Conservation (phyloP, 352 stramenopile species). For the Phytophthora foliorum region DNA sequence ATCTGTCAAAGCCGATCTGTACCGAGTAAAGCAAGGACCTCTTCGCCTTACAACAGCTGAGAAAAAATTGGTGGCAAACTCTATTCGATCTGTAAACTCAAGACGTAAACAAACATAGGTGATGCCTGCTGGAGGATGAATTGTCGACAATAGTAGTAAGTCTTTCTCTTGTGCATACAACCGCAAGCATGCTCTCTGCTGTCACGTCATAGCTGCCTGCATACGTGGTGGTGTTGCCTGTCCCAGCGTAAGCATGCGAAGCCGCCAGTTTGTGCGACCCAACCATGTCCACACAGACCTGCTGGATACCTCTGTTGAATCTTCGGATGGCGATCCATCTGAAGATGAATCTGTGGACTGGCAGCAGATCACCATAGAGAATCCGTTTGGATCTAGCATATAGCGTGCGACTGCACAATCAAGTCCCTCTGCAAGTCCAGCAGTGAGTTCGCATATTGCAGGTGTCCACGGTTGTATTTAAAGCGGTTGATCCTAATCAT, state of each 20-base stretch:
- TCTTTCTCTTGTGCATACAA: too few species aligned
- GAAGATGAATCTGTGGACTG: too few species aligned
- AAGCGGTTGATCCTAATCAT: too few species aligned
- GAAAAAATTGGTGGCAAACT: neutral
- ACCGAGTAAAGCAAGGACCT: neutral
- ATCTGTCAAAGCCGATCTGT: neutral
- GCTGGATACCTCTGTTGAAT: too few species aligned
- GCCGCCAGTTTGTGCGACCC: neutral
- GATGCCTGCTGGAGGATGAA: neutral
- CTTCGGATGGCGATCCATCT: too few species aligned
- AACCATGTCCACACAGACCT: too few species aligned
- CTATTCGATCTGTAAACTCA: neutral
- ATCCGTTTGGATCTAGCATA: too few species aligned
- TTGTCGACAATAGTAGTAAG: slow-evolving; percentile 6
- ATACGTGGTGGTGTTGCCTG: neutral
- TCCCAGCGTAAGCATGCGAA: neutral
- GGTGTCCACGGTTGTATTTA: too few species aligned
- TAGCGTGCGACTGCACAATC: too few species aligned
- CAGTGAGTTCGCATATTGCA: too few species aligned
- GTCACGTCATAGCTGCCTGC: neutral
- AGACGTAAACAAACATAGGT: slow-evolving; percentile 6
- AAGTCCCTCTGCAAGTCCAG: too few species aligned
- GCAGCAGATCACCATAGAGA: too few species aligned
- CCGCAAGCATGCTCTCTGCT: neutral
- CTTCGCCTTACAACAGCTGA: neutral